These are phyloP conservation scores for Backusella mclennaniae DNA, from an alignment of 192 early-diverging fungal species.

Conservation along the genomic window DNA sequence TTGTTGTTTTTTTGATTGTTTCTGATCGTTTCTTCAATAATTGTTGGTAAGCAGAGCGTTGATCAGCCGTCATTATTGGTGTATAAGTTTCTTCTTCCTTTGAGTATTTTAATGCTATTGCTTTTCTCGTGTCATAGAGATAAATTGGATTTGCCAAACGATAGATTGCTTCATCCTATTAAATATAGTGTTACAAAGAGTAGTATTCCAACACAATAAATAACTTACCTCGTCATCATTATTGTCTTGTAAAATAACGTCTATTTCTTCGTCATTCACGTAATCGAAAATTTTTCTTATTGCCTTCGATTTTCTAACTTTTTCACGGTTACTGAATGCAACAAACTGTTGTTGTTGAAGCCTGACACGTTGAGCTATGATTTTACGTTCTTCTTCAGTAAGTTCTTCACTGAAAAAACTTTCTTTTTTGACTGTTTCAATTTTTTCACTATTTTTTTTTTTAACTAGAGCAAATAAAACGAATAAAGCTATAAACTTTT, in stretches of 20 bases:
- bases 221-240: slow-evolving; percentile 68
- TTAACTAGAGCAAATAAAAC: neutral
- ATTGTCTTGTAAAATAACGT: slow-evolving; percentile 73
- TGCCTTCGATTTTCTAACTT: slow-evolving; percentile 62
- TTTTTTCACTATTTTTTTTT: slow-evolving; percentile 58
- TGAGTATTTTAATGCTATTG: slow-evolving; percentile 56
- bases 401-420: slow-evolving; percentile 85
- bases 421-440: slow-evolving; percentile 76
- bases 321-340: slow-evolving; percentile 78
- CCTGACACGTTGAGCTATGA: slow-evolving; percentile 85
- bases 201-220: slow-evolving; percentile 41
- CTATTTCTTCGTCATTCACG: slow-evolving; percentile 59
- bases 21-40: slow-evolving; percentile 75
- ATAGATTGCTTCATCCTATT: slow-evolving; percentile 74
- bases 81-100: slow-evolving; percentile 19
- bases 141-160: slow-evolving; percentile 79
- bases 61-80: slow-evolving; percentile 71
- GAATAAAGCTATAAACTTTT: neutral
- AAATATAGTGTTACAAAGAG: neutral
- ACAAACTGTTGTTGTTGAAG: slow-evolving; percentile 86
- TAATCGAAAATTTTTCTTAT: slow-evolving; percentile 18
- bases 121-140: slow-evolving; percentile 62
- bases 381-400: slow-evolving; percentile 81
- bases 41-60: slow-evolving; percentile 80
- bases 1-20: slow-evolving; percentile 75